Base-by-base conservation (phyloP, 768 basidiomycete genomes). In the Sistotremastrum suecicum region DNA sequence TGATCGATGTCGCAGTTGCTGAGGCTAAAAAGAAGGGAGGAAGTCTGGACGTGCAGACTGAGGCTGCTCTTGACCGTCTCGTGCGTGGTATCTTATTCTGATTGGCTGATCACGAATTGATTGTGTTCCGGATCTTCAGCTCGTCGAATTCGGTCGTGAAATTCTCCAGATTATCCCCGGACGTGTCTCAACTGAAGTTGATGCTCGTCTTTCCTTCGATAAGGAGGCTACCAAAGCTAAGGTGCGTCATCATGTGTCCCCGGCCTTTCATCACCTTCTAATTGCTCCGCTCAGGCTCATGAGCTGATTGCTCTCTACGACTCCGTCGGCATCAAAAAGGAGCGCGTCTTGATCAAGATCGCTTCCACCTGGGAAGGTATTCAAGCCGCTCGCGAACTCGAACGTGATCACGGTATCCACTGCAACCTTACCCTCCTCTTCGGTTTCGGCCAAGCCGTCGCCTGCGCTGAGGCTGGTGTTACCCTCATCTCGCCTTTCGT, bases 311-410 rank as follows among this genome's bases (percentile, higher is more conserved):
- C 79, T 35, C 80, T 98, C 50, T 99, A 99, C 72, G 76, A 91
- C 34, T 86, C 85, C n/a, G 62, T 91, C 52, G 95, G 95, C 52
- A 79, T 99, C 69, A 70, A 77, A 61, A 88, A 85, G 68, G 91
- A 98, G 38, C 88, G 95, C 51, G 71, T 99, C 51, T 72, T 99
- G 55, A 97, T 99, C 79, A 99, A 99, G 74, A 97, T 99, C 60
- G 95, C 94, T 32, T 94, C 95, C 37, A 92, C 92, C 41, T 99
- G 89, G 87, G 95, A 98, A 68, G 95, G 95, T 66, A 99, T 99
- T 69, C 94, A 99, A 66, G 95, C 95, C 49, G 95, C 95, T 35
- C 80, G 90, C 51, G 83, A 92, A 65, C 82, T 99, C 53, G 95
- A 99, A 72, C 65, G 74, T 50, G 84, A 94, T 54, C 80, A 95